Evolutionary conservation across 2,329 filamentous ascomycete species (phyloP).

Genomic region (Alternaria alternata): DNA sequence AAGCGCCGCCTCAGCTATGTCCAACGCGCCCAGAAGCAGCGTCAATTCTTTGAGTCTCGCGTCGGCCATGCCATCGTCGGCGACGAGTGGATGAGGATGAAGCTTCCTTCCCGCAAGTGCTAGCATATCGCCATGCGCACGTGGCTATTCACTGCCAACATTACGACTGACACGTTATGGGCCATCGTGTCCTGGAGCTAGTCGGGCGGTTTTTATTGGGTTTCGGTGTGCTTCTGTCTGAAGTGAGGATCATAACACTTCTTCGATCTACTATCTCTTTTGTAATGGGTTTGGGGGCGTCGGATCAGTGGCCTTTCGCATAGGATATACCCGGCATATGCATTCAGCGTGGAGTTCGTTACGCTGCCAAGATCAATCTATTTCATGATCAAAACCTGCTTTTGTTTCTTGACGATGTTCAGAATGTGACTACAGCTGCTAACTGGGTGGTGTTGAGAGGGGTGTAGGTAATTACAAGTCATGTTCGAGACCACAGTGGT

Average conservation of each 20-base stretch:
- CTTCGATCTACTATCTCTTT: constrained; percentile 16
- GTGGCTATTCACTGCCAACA: not conserved
- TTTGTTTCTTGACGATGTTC: not conserved
- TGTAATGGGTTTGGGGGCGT: constrained; percentile 12
- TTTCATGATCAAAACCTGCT: not conserved
- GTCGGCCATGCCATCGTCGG: constrained; percentile 30
- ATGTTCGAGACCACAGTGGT: not conserved
- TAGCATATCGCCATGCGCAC: constrained; percentile 4
- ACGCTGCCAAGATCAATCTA: constrained; percentile 1
- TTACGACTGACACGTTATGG: not conserved
- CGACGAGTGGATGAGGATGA: constrained; percentile 36
- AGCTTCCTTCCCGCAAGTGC: constrained; percentile 19
- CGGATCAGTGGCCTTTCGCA: constrained; percentile 9
- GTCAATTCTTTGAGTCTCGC: constrained; percentile 29
- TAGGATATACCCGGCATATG: constrained; percentile 21
- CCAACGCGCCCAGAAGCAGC: constrained; percentile 22
- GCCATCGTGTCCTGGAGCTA: not conserved
- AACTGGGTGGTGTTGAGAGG: not conserved
- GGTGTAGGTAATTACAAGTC: not conserved
- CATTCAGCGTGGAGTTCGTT: constrained; percentile 15
- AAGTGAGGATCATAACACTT: not conserved
- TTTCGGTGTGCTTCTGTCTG: not conserved
- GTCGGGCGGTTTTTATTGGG: constrained; percentile 8
- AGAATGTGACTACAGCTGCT: not conserved
- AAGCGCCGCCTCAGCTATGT: constrained; percentile 21